These are phyloP conservation scores for Yueomyces sinensis DNA, from an alignment of 805 yeast species.

Conservation along the genomic window DNA sequence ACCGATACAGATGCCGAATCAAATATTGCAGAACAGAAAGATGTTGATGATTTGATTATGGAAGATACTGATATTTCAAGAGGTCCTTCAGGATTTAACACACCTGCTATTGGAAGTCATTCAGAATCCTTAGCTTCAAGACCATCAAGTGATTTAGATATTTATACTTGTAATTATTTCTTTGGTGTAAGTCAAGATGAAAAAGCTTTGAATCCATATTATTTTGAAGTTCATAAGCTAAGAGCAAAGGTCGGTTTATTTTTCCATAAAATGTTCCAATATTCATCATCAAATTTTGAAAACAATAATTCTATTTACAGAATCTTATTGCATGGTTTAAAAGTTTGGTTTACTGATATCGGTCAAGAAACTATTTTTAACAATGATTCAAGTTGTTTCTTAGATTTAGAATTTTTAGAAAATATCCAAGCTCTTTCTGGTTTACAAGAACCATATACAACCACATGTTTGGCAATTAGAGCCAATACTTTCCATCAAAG, in stretches of 20 bases:
- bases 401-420: conserved; percentile 43
- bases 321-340: conserved; percentile 46
- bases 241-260: conserved; percentile 48
- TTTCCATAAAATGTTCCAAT: conserved; percentile 43
- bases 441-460: conserved; percentile 55
- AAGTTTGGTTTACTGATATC: conserved; percentile 70
- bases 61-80: conserved; percentile 33
- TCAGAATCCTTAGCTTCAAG: conserved; percentile 20
- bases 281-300: conserved; percentile 35
- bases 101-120: conserved; percentile 24
- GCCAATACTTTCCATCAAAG: conserved; percentile 63
- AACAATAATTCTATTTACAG: conserved; percentile 55
- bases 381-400: conserved; percentile 37
- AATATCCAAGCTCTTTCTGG: conserved; percentile 52
- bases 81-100: conserved; percentile 25
- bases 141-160: conserved; percentile 45
- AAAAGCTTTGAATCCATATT: conserved; percentile 30
- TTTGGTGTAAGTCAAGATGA: conserved; percentile 44
- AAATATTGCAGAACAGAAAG: conserved; percentile 16
- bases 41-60: conserved; percentile 17
- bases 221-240: conserved; percentile 42
- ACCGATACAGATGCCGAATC: conserved; percentile 10
- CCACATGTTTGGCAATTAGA: conserved; percentile 65
- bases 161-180: conserved; percentile 51
- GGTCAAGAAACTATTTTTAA: conserved; percentile 58